Percentiles rank a stretch among this genome's conserved stretches.
Evolutionary conservation across 2,329 filamentous ascomycete species (phyloP).

Genomic region (Colletotrichum truncatum): DNA sequence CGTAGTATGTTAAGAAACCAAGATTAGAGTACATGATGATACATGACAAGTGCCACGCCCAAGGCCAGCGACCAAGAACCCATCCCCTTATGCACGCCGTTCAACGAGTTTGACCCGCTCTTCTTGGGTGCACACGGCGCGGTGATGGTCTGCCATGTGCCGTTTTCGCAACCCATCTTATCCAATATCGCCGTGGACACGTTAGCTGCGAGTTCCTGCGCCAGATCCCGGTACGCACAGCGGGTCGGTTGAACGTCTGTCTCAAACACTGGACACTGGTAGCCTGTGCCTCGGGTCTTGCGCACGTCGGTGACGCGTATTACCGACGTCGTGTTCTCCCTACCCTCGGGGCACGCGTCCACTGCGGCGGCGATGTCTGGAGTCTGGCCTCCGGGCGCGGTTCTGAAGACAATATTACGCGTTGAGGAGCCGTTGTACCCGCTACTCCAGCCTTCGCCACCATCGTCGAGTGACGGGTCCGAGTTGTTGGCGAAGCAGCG

Average conservation of each 20-base stretch:
- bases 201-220: background rate
- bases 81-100: too few relatives aligned
- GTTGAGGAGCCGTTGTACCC: too few relatives aligned
- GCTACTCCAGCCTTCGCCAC: too few relatives aligned
- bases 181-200: background rate
- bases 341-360: background rate
- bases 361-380: background rate
- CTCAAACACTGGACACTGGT: background rate
- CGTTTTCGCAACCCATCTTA: background rate
- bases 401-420: too few relatives aligned
- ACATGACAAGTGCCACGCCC: too few relatives aligned
- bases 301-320: background rate
- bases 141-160: constrained; percentile 15
- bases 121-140: too few relatives aligned
- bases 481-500: too few relatives aligned
- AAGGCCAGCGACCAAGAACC: too few relatives aligned
- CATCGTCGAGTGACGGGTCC: too few relatives aligned
- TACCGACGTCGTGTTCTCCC: background rate
- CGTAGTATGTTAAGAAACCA: too few relatives aligned
- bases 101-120: too few relatives aligned
- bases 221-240: background rate
- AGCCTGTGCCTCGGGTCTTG: background rate
- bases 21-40: too few relatives aligned
- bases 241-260: background rate
- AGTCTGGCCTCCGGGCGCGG: background rate